Evolutionary conservation across 768 basidiomycete genomes (phyloP).

Genomic region (Macrolepiota dolichaula): DNA sequence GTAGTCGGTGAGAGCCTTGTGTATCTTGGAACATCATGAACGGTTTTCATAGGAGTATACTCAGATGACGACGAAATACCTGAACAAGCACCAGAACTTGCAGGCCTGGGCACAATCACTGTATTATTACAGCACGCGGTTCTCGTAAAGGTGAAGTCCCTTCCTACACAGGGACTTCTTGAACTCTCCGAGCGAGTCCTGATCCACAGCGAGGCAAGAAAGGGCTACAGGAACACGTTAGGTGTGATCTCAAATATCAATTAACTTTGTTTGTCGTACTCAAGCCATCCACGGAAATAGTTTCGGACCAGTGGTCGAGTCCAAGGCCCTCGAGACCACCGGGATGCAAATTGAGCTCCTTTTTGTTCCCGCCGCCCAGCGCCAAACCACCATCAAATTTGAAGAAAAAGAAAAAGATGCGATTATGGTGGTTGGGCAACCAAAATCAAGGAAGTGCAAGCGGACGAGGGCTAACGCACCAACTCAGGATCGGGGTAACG

Average conservation of each 20-base stretch:
- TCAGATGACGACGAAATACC: not conserved
- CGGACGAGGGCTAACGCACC: slow-evolving; percentile 28
- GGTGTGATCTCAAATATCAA: too few species aligned
- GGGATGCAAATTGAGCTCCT: slow-evolving; percentile 67
- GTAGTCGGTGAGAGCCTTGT: too few species aligned
- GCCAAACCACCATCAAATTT: slow-evolving; percentile 30
- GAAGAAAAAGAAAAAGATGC: slow-evolving; percentile 53
- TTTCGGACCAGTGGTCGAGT: not conserved
- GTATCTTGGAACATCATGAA: not conserved
- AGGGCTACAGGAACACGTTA: not conserved
- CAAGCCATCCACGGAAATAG: not conserved
- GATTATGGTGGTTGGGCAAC: slow-evolving; percentile 71
- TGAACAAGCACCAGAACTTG: not conserved
- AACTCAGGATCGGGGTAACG: not conserved
- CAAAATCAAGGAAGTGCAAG: slow-evolving; percentile 65
- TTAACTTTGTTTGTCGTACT: not conserved
- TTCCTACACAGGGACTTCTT: not conserved
- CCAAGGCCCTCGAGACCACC: not conserved
- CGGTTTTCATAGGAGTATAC: not conserved
- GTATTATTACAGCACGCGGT: not conserved
- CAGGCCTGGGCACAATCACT: not conserved
- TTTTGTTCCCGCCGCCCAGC: slow-evolving; percentile 67
- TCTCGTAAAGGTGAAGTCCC: too few species aligned
- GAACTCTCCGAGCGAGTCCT: too few species aligned
- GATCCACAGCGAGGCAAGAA: too few species aligned